Conservation (phyloP, 2,329 filamentous ascomycete genomes). For the Penicillium capsulatum region DNA sequence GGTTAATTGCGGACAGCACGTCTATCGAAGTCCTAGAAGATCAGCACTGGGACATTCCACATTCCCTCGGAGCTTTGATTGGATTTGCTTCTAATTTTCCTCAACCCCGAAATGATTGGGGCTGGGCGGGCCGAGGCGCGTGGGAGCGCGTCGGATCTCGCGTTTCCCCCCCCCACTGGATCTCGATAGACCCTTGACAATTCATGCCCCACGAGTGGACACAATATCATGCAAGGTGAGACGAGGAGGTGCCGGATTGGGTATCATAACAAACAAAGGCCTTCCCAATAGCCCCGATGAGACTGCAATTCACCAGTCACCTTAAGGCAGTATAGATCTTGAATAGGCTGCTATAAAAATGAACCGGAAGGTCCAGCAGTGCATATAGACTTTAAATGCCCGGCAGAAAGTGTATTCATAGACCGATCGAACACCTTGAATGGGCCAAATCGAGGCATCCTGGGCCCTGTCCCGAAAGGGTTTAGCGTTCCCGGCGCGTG, state of each 20-base stretch:
- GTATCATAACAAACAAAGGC: neutral
- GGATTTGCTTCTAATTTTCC: too few species aligned
- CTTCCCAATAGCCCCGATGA: neutral
- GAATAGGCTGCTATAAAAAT: too few species aligned
- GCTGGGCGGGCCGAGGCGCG: slow-evolving; percentile 19
- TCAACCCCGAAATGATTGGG: neutral
- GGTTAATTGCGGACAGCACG: too few species aligned
- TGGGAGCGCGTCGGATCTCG: slow-evolving; percentile 7
- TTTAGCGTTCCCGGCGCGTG: slow-evolving; percentile 39
- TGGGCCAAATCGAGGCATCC: neutral
- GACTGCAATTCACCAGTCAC: neutral
- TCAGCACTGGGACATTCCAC: too few species aligned
- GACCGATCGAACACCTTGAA: too few species aligned
- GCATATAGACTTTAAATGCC: too few species aligned
- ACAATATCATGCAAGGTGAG: neutral
- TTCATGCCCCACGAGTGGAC: neutral
- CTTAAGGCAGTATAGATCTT: too few species aligned
- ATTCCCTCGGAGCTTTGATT: too few species aligned
- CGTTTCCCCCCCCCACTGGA: neutral
- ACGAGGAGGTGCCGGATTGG: neutral
- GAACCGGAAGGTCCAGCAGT: too few species aligned
- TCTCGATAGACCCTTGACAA: neutral
- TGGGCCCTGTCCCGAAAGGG: slow-evolving; percentile 19
- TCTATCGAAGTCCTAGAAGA: too few species aligned
- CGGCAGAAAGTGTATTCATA: too few species aligned